phyloP scores from a whole-genome alignment of 2,329 filamentous ascomycete genomes.

The Trichoderma sp. region DNA sequence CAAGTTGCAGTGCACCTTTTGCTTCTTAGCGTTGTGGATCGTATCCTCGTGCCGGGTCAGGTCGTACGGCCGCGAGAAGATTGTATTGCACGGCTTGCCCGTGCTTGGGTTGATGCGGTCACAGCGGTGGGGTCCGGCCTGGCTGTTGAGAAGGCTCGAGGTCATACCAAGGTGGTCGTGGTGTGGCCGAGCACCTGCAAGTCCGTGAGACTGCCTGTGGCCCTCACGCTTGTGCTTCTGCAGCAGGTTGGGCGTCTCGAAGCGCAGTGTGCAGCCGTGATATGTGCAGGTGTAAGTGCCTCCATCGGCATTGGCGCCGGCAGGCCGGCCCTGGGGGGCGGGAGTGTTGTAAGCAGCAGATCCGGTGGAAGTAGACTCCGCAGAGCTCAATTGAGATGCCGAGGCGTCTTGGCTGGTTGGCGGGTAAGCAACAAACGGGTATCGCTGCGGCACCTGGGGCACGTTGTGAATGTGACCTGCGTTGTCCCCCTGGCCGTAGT shows the following conservation, averaged over 20 bases:
- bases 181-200: constrained; percentile 26
- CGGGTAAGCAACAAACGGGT: constrained; percentile 45
- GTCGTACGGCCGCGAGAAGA: constrained; percentile 95
- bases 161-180: constrained; percentile 41
- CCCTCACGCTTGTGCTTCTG: constrained; percentile 96
- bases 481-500: constrained; percentile 20
- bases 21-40: constrained; percentile 91
- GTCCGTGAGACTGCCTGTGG: constrained; percentile 69
- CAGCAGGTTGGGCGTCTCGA: constrained; percentile 79
- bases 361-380: constrained; percentile 44
- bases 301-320: constrained; percentile 65
- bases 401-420: constrained; percentile 35
- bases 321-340: constrained; percentile 48
- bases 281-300: constrained; percentile 97
- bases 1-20: constrained; percentile 88
- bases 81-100: constrained; percentile 87
- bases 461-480: constrained; percentile 28
- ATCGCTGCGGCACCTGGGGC: constrained; percentile 47
- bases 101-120: constrained; percentile 92
- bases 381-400: constrained; percentile 41
- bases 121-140: constrained; percentile 90
- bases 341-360: constrained; percentile 33
- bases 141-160: constrained; percentile 68
- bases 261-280: constrained; percentile 82
- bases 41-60: constrained; percentile 95